A percentile compares a stretch with the other conserved stretches of the same genome.
phyloP scores from a whole-genome alignment of 2,329 filamentous ascomycete genomes.

The Nectriaceae sp. region DNA sequence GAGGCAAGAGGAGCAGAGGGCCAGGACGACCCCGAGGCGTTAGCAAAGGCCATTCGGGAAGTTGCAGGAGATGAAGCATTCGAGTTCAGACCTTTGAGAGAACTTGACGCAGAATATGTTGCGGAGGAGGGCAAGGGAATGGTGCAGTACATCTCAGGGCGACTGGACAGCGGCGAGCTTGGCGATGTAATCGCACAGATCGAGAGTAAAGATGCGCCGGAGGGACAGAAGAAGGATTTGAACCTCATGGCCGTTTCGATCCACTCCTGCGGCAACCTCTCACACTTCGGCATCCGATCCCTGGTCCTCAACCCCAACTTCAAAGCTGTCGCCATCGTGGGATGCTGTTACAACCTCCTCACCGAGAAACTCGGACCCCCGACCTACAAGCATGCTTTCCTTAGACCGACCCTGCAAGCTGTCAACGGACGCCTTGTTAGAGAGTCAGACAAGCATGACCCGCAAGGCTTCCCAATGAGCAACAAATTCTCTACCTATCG shows the following conservation, averaged over 20 bases:
- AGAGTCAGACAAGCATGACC: conserved; percentile 75
- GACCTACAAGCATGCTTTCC: conserved; percentile 79
- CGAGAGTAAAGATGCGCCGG: conserved; percentile 30
- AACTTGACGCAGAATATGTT: conserved; percentile 52
- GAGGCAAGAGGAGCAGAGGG: conserved; percentile 35
- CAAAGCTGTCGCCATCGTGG: conserved; percentile 89
- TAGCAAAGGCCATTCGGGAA: conserved; percentile 37
- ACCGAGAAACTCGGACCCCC: conserved; percentile 87
- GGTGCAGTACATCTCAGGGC: conserved; percentile 77
- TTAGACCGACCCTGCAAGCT: conserved; percentile 69
- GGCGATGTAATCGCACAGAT: conserved; percentile 66
- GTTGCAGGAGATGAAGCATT: conserved; percentile 36
- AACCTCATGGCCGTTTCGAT: conserved; percentile 87
- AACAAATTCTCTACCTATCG: conserved; percentile 62
- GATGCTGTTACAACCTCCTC: conserved; percentile 96
- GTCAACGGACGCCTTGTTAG: conserved; percentile 68
- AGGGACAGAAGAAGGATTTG: conserved; percentile 38
- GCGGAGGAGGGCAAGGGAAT: conserved; percentile 65
- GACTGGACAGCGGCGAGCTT: conserved; percentile 73
- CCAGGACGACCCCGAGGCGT: conserved; percentile 42
- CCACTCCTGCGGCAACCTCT: conserved; percentile 96
- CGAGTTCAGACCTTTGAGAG: conserved; percentile 50
- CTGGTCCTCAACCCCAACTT: conserved; percentile 82
- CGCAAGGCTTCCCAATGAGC: conserved; percentile 94
- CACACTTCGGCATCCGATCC: conserved; percentile 89